These are phyloP conservation scores for Coniochaeta hoffmannii DNA, from an alignment of 2,329 filamentous ascomycete species.

Conservation along the genomic window DNA sequence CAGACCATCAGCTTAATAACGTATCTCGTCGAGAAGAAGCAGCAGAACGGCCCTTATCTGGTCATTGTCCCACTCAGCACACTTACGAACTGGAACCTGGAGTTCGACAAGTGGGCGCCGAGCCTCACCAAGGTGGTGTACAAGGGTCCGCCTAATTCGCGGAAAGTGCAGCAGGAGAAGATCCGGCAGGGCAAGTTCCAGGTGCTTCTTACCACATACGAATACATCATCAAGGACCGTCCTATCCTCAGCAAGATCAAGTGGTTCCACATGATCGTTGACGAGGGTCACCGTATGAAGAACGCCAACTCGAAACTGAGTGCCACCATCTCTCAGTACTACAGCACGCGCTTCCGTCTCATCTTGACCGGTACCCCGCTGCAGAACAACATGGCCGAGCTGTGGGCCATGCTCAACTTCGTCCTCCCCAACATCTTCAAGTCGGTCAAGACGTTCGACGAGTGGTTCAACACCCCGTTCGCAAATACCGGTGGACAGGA, in stretches of 20 bases:
- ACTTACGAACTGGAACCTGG: slow-evolving; percentile 95
- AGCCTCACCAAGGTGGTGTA: slow-evolving; percentile 83
- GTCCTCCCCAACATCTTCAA: slow-evolving; percentile 98
- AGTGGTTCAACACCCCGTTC: slow-evolving; percentile 99
- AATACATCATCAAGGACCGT: slow-evolving; percentile 99
- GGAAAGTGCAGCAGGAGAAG: slow-evolving; percentile 87
- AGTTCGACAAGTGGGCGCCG: slow-evolving; percentile 98
- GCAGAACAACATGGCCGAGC: slow-evolving; percentile 91
- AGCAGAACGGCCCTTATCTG: slow-evolving; percentile 83
- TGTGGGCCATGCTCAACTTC: slow-evolving; percentile 98
- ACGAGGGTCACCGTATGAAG: slow-evolving; percentile 99
- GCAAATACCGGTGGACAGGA: slow-evolving; percentile 97
- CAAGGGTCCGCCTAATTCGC: slow-evolving; percentile 83
- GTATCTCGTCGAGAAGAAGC: slow-evolving; percentile 93
- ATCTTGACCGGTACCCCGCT: slow-evolving; percentile 96
- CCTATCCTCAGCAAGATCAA: slow-evolving; percentile 96
- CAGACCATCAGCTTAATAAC: slow-evolving; percentile 98
- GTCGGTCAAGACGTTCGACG: slow-evolving; percentile 95
- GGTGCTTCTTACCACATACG: slow-evolving; percentile 93
- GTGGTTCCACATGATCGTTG: slow-evolving; percentile 99
- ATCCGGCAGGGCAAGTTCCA: slow-evolving; percentile 95
- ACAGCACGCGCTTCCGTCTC: slow-evolving; percentile 86
- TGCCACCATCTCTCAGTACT: slow-evolving; percentile 90
- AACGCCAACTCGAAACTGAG: slow-evolving; percentile 95
- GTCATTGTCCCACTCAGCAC: slow-evolving; percentile 97